Evolutionary conservation across 331 rosid genomes (phyloP).

Genomic region (Prunus yedoensis): DNA sequence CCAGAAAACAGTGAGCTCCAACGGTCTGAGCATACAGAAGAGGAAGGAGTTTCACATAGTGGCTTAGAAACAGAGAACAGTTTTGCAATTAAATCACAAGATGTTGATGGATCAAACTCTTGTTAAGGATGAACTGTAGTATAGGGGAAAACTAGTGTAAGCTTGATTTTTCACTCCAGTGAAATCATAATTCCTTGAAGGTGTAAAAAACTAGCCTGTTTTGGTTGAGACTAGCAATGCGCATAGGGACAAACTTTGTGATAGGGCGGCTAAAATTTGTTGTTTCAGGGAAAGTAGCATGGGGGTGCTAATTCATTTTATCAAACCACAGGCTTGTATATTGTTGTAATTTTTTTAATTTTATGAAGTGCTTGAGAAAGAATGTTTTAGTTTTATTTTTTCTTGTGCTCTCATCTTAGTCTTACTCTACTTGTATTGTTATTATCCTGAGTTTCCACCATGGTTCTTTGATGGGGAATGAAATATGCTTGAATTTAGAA

Average conservation of each 20-base stretch:
- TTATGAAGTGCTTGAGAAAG: no score
- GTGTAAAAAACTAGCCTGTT: conserved; percentile 19
- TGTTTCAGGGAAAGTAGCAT: conserved; percentile 12
- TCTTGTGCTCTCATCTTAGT: no score
- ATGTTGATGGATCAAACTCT: conserved; percentile 29
- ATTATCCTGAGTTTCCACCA: no score
- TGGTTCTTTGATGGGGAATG: no score
- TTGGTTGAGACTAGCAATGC: conserved; percentile 10
- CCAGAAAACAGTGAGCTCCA: conserved; percentile 32
- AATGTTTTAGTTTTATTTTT: no score
- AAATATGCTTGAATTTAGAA: no score
- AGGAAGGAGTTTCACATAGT: conserved; percentile 46
- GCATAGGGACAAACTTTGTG: conserved; percentile 7
- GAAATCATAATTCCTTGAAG: conserved; percentile 1
- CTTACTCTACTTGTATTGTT: no score
- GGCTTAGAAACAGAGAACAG: conserved; percentile 43
- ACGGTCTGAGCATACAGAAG: conserved; percentile 35
- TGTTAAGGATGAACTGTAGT: conserved; percentile 37
- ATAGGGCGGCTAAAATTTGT: background rate
- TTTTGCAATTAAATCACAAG: conserved; percentile 31
- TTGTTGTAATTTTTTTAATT: background rate
- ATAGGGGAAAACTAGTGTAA: background rate
- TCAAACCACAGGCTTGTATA: conserved; percentile 9
- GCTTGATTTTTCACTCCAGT: conserved; percentile 1
- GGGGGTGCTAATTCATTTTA: background rate